Percentiles rank a stretch among this genome's conserved stretches.
Conservation (phyloP, 352 stramenopile genomes). For the Albugo candida region DNA sequence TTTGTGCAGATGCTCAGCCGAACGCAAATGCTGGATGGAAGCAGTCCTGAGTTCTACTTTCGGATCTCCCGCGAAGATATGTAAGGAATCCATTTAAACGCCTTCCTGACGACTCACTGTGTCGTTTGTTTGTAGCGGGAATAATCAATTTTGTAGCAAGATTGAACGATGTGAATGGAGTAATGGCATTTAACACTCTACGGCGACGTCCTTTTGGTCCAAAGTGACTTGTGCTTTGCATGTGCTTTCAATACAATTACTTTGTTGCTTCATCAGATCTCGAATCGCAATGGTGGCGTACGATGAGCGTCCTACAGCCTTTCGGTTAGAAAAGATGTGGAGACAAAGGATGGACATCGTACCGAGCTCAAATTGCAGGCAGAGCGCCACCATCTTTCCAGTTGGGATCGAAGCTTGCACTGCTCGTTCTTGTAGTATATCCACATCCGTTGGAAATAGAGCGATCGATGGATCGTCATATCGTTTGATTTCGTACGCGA, state of each 20-base stretch:
- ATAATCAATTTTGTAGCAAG: conserved; percentile 72
- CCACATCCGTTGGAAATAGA: conserved; percentile 88
- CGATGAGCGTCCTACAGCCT: conserved; percentile 40
- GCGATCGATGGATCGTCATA: conserved; percentile 85
- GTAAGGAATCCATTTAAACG: conserved; percentile 14
- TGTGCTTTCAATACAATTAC: conserved; percentile 29
- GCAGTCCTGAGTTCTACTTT: conserved; percentile 69
- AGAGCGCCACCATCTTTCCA: conserved; percentile 42
- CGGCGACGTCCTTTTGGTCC: neutral
- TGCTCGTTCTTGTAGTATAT: conserved; percentile 24
- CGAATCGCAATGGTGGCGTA: conserved; percentile 93
- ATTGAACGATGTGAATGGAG: conserved; percentile 54
- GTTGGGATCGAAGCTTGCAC: conserved; percentile 28
- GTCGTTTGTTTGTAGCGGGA: conserved; percentile 17
- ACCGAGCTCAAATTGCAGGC: conserved; percentile 65
- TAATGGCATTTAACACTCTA: conserved; percentile 15
- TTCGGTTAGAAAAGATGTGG: neutral
- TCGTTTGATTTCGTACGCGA: conserved; percentile 80
- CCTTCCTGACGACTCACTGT: neutral
- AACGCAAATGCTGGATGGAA: conserved; percentile 53
- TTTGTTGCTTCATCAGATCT: conserved; percentile 71
- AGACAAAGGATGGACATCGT: conserved; percentile 3
- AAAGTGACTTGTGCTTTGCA: no score
- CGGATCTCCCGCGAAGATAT: conserved; percentile 64
- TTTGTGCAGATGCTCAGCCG: conserved; percentile 79